Conservation (phyloP, 805 yeast genomes). For the Saccharomycopsis sp. region DNA sequence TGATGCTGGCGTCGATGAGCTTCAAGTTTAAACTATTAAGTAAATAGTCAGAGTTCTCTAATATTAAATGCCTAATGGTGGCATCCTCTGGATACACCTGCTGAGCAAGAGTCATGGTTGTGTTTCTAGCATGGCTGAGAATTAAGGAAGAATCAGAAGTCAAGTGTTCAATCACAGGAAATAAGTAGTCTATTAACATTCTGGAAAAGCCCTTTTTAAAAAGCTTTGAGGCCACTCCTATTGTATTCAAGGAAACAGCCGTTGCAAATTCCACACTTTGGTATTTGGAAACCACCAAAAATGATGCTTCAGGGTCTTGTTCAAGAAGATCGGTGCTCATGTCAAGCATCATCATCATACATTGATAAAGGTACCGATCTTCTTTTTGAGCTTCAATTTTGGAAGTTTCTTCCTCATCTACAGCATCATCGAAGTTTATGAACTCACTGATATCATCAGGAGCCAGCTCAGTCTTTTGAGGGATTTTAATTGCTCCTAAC, state of each 20-base stretch:
- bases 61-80: conserved; percentile 48
- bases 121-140: conserved; percentile 45
- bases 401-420: conserved; percentile 13
- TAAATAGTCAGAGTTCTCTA: conserved; percentile 71
- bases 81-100: conserved; percentile 44
- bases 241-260: conserved; percentile 40
- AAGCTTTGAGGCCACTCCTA: conserved; percentile 30
- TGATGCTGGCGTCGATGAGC: conserved; percentile 61
- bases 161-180: conserved; percentile 65
- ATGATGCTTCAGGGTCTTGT: conserved; percentile 21
- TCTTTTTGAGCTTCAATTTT: conserved; percentile 14
- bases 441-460: conserved; percentile 25
- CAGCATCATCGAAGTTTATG: conserved; percentile 28
- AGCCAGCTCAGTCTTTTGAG: conserved; percentile 21
- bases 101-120: conserved; percentile 45
- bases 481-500: conserved; percentile 22
- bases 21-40: conserved; percentile 70
- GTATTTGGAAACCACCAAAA: conserved; percentile 10
- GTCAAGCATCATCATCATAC: conserved; percentile 19
- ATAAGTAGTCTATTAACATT: conserved; percentile 64
- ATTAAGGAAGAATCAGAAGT: conserved; percentile 47
- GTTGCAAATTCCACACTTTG: conserved; percentile 18
- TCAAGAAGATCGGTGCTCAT: conserved; percentile 34
- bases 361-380: not conserved
- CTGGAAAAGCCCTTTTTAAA: conserved; percentile 37